Evolutionary conservation across 2,329 filamentous ascomycete species (phyloP).

Genomic region (Talaromyces rugulosus): DNA sequence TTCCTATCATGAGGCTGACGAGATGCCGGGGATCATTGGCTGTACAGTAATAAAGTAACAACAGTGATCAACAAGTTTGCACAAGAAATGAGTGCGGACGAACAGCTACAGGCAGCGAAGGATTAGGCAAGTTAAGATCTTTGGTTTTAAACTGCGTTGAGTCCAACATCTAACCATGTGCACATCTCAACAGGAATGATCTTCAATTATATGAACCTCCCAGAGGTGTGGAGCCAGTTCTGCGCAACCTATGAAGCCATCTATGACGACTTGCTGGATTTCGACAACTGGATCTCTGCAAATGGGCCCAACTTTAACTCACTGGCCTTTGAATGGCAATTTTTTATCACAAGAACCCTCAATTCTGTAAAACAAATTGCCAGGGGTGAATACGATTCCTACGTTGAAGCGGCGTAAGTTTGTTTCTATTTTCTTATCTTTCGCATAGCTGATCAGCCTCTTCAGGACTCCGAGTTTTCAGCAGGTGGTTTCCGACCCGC

Average conservation of each 20-base stretch:
- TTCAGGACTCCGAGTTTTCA: background rate
- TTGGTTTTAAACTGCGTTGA: background rate
- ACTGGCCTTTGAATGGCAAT: background rate
- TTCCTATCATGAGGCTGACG: background rate
- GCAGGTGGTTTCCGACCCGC: background rate
- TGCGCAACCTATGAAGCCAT: conserved; percentile 10
- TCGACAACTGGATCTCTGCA: background rate
- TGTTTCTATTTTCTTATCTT: background rate
- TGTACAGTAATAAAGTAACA: background rate
- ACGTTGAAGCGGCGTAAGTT: background rate
- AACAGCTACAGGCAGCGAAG: conserved; percentile 5
- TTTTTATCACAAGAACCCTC: background rate
- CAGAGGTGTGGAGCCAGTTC: conserved; percentile 7
- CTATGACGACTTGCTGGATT: background rate
- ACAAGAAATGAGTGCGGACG: background rate
- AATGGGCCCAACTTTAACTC: background rate
- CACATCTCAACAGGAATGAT: conserved; percentile 4
- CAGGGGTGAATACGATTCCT: background rate
- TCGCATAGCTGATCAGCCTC: background rate
- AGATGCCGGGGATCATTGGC: background rate
- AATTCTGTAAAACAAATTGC: background rate
- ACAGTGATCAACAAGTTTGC: background rate
- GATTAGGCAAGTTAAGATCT: background rate
- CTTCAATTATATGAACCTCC: conserved; percentile 9
- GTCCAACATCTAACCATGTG: background rate